Conservation (phyloP, 1,139 yeast species). For the Nadsonia commutata region DNA sequence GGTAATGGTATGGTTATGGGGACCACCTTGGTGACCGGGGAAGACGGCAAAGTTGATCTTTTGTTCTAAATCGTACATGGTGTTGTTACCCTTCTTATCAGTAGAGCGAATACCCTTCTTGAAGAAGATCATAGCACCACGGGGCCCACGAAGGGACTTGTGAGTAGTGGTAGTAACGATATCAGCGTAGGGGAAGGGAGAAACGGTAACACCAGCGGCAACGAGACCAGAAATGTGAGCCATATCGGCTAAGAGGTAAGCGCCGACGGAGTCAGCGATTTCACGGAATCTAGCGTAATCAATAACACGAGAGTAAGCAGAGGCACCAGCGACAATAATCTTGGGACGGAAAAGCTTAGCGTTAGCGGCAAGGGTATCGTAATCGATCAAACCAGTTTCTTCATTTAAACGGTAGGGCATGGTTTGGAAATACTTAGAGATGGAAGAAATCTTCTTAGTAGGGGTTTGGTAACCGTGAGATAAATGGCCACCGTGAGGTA, state of each 20-base stretch:
- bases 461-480: constrained; percentile 93
- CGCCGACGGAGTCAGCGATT: constrained; percentile 88
- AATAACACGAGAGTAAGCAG: constrained; percentile 84
- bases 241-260: constrained; percentile 86
- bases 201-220: constrained; percentile 81
- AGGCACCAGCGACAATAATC: constrained; percentile 90
- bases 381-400: constrained; percentile 79
- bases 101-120: constrained; percentile 69
- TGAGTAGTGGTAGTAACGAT: constrained; percentile 96
- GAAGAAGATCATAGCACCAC: constrained; percentile 97
- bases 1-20: constrained; percentile 93
- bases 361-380: constrained; percentile 72
- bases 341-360: constrained; percentile 86
- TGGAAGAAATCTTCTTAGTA: constrained; percentile 72
- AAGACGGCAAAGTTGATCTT: constrained; percentile 90
- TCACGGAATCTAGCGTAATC: constrained; percentile 81
- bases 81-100: constrained; percentile 79
- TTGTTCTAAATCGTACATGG: constrained; percentile 72
- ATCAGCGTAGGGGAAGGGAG: constrained; percentile 90
- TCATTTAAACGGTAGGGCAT: constrained; percentile 89
- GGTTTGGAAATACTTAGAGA: constrained; percentile 89
- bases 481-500: constrained; percentile 95
- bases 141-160: constrained; percentile 93
- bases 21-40: constrained; percentile 99
- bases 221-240: constrained; percentile 93